Base-by-base conservation (phyloP, 306 rosid species). In the Canavalia ensiformis region DNA sequence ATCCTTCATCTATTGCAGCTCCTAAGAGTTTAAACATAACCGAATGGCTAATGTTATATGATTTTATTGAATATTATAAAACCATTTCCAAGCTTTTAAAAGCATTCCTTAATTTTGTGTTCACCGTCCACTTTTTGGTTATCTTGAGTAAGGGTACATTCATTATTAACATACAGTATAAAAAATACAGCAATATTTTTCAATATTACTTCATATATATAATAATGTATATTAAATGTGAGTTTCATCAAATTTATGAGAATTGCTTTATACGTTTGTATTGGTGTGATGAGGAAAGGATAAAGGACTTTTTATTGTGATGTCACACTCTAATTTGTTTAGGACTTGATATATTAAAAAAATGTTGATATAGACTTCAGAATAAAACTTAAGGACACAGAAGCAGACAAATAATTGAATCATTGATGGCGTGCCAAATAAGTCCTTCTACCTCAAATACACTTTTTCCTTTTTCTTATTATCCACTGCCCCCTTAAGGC, bases 381-480 rank as follows among this genome's bases (percentile, higher is more conserved):
- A 79, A 58, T 6, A 60, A 18, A 75, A 51, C 8, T 30, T 4
- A 8, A 37, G 4, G 66, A 46, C 41, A 66, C 72, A 78, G 51
- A 84, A 73, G 70, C 28, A 79, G 39, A 74, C 79, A 85, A 84
- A 68, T 8, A 13, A 68, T 51, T 62, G 81, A 68, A 75, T 44
- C 62, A 34, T 45, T 29, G 65, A 57, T 76, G 33, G 83, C 76
- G 83, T 84, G 83, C 83, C 79, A 34, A 70, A n/a, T 25, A 83
- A 78, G 71, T 72, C 33, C 80, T 72, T 83, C 86, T 18, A 68
- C 8, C 72, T 68, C 8, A 25, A 44, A 8, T 33, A 37, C 30
- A 57, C 54, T 34, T 59, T 25, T 6, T 31, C 12, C 3, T 35
- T 28, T 37, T 2, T 39, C 47, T 3, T 37, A 44, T 68, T 12